Conservation (phyloP, 169 alveolate genomes). For the Plasmodium billcollinsi region DNA sequence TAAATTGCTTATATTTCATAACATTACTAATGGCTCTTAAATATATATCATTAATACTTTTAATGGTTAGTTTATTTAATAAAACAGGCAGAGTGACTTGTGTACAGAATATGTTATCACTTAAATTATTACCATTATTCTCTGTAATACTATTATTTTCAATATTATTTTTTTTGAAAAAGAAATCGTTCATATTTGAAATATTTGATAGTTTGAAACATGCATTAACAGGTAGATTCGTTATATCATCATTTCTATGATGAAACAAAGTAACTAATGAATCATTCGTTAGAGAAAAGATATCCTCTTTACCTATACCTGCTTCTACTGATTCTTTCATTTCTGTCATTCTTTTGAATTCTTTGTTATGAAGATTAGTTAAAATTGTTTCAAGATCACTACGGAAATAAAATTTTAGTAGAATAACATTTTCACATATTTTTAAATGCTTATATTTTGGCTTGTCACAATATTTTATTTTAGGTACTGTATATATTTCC, state of each 20-base stretch:
- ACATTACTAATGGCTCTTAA: conserved; percentile 37
- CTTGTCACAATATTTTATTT: not conserved
- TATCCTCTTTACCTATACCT: not conserved
- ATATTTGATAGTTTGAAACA: conserved; percentile 28
- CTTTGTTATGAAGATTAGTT: conserved; percentile 13
- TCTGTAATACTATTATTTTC: not conserved
- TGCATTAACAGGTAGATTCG: conserved; percentile 15
- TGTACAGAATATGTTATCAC: conserved; percentile 30
- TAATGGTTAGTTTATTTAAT: conserved; percentile 1
- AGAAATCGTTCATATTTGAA: conserved; percentile 7
- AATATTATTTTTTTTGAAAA: not conserved
- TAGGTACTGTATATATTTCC: not conserved
- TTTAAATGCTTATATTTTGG: conserved; percentile 26
- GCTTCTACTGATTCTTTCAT: conserved; percentile 34
- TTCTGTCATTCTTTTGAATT: conserved; percentile 21
- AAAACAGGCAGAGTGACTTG: conserved; percentile 43
- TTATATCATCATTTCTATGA: conserved; percentile 21
- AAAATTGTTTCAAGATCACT: conserved; percentile 5
- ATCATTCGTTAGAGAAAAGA: conserved; percentile 47
- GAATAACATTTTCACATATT: conserved; percentile 37
- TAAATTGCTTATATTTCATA: conserved; percentile 13
- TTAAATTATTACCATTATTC: not conserved
- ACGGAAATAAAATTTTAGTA: conserved; percentile 20
- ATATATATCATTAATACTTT: conserved; percentile 55
- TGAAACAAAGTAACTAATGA: conserved; percentile 54